Conservation (phyloP, 345 rosid species). For the Diplotaxis tenuifolia region DNA sequence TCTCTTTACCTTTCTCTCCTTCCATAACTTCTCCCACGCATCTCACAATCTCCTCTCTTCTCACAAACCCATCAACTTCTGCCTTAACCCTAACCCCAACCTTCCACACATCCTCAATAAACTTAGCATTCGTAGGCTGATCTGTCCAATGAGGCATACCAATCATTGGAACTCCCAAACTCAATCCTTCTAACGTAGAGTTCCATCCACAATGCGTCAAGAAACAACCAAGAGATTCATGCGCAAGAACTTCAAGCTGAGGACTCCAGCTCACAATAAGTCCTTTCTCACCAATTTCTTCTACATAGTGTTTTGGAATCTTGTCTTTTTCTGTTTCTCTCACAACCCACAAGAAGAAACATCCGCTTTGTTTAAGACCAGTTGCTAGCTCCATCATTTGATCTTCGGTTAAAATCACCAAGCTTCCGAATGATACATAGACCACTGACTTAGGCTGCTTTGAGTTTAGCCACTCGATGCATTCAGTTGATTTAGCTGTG, state of each 20-base stretch:
- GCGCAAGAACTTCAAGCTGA: conserved; percentile 51
- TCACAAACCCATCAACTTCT: conserved; percentile 33
- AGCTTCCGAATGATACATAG: conserved; percentile 59
- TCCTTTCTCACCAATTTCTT: conserved; percentile 43
- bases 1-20: conserved; percentile 42
- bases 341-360: conserved; percentile 56
- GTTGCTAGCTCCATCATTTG: conserved; percentile 53
- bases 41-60: conserved; percentile 45
- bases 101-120: conserved; percentile 45
- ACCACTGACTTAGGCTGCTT: conserved; percentile 47
- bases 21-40: conserved; percentile 56
- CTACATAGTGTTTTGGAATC: conserved; percentile 34
- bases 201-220: conserved; percentile 59
- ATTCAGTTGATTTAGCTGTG: conserved; percentile 34
- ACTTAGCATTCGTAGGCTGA: conserved; percentile 43
- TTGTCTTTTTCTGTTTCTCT: conserved; percentile 48
- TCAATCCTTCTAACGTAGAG: conserved; percentile 35
- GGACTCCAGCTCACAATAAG: conserved; percentile 52
- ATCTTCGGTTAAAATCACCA: conserved; percentile 41
- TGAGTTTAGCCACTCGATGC: conserved; percentile 51
- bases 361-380: conserved; percentile 40
- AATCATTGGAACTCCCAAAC: conserved; percentile 42
- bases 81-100: conserved; percentile 43
- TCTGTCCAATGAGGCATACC: conserved; percentile 43
- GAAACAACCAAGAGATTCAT: conserved; percentile 45